Percentiles rank a stretch among this genome's conserved stretches.
Evolutionary conservation across 805 yeast species (phyloP).

Genomic region (Candida corydali): DNA sequence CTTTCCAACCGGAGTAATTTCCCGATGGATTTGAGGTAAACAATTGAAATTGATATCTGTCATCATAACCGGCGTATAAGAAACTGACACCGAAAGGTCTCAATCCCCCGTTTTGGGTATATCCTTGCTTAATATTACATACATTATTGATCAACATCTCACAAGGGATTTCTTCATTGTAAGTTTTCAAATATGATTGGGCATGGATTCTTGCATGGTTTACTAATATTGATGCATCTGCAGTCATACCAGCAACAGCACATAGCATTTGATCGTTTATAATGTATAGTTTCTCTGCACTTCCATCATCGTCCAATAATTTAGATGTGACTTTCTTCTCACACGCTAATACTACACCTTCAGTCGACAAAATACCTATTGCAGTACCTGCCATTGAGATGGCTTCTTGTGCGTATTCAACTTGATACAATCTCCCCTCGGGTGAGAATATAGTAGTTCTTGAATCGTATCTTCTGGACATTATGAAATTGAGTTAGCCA

Average conservation of each 20-base stretch:
- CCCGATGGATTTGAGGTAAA: slow-evolving; percentile 97
- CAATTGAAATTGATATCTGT: slow-evolving; percentile 82
- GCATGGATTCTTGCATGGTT: slow-evolving; percentile 82
- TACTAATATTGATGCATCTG: slow-evolving; percentile 90
- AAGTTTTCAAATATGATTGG: slow-evolving; percentile 79
- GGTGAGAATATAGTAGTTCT: slow-evolving; percentile 99
- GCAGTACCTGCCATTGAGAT: slow-evolving; percentile 82
- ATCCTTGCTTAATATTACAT: slow-evolving; percentile 94
- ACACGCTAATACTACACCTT: slow-evolving; percentile 94
- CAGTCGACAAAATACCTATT: slow-evolving; percentile 68
- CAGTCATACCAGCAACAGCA: slow-evolving; percentile 97
- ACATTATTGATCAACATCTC: slow-evolving; percentile 83
- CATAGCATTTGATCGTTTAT: slow-evolving; percentile 80
- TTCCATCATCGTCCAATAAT: slow-evolving; percentile 86
- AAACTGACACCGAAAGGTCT: slow-evolving; percentile 98
- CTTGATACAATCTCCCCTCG: slow-evolving; percentile 96
- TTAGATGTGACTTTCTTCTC: slow-evolving; percentile 94
- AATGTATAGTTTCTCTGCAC: slow-evolving; percentile 87
- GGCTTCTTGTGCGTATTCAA: slow-evolving; percentile 94
- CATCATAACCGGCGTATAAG: slow-evolving; percentile 93
- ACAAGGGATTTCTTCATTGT: slow-evolving; percentile 91
- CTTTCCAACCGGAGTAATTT: slow-evolving; percentile 97
- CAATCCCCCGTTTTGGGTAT: slow-evolving; percentile 97
- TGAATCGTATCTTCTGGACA: slow-evolving; percentile 98
- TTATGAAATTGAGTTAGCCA: slow-evolving; percentile 18